Base-by-base conservation (phyloP, 2,329 filamentous ascomycete species). In the Fusarium sp. region DNA sequence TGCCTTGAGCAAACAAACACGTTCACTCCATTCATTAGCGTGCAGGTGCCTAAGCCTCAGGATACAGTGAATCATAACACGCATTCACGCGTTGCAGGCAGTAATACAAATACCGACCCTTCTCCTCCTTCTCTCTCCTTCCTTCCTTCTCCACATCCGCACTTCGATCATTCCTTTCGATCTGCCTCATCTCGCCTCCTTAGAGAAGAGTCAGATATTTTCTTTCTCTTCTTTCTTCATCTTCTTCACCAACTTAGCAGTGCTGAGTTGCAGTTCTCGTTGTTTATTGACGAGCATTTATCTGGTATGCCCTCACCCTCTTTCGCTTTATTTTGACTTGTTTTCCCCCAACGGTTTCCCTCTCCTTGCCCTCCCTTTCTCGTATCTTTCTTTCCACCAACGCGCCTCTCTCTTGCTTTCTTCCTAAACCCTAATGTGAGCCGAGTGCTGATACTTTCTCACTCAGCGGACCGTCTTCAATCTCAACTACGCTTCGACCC, bases 191-290 rank as follows among this genome's bases (percentile, higher is more conserved):
- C 46, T 39, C 30, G 5, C 23, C 25, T 60, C 22, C 11, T 37
- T 40, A 41, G 54, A 62, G 44, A 23, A 40, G 33, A 41, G n/a
- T 19, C 20, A 39, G 37, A 43, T 20, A 19, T 17, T n/a, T 37
- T 17, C n/a, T 9, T 20, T 35, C 30, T 32, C 35, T 48, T 41
- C 23, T 13, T 46, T 40, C 23, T 41, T 63, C 39, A 30, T 53
- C 20, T 41, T 44, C 60, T 35, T 17, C 6, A 33, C 33, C 41
- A 65, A 57, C 58, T 59, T 41, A 70, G 49, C 54, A 70, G 25
- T 65, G 30, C 56, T n/a, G 50, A 61, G 65, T 56, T 68, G 59
- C 58, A 20, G 23, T 35, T 55, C 53, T 51, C 68, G 25, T 35
- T 46, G 40, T 55, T 44, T 30, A 23, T 53, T 33, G 47, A 37